Evolutionary conservation across 179 eudicot genomes (phyloP).

Genomic region (Pouteria campechiana): DNA sequence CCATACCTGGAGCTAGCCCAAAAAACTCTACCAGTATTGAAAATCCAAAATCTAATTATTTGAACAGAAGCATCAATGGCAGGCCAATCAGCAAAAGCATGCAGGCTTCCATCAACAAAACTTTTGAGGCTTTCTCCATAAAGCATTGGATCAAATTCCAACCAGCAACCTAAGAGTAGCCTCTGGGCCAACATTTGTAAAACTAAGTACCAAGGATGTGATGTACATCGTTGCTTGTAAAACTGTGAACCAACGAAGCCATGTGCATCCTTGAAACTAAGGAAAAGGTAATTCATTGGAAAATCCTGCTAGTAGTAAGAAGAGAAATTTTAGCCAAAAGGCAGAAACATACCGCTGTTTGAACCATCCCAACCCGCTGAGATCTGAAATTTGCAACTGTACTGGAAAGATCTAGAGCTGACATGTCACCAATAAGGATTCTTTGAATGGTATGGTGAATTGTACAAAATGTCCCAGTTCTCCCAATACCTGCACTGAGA

Average conservation of each 20-base stretch:
- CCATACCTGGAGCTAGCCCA: too few relatives aligned
- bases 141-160: too few relatives aligned
- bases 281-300: too few relatives aligned
- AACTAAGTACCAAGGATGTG: not conserved
- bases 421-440: slow-evolving; percentile 71
- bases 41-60: too few relatives aligned
- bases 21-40: too few relatives aligned
- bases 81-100: too few relatives aligned
- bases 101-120: too few relatives aligned
- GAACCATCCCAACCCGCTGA: slow-evolving; percentile 94
- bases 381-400: slow-evolving; percentile 65
- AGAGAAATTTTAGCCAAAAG: too few relatives aligned
- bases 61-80: too few relatives aligned
- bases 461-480: slow-evolving; percentile 88
- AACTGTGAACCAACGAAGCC: not conserved
- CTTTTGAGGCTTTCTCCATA: too few relatives aligned
- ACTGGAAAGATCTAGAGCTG: slow-evolving; percentile 62
- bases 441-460: slow-evolving; percentile 77
- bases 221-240: not conserved
- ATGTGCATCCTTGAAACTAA: not conserved
- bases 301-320: too few relatives aligned
- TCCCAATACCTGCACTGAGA: slow-evolving; percentile 95
- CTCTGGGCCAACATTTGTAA: not conserved
- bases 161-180: not conserved
- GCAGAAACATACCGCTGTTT: slow-evolving; percentile 61